These are phyloP conservation scores for Hura crepitans DNA, from an alignment of 441 rosid species.

Conservation along the genomic window DNA sequence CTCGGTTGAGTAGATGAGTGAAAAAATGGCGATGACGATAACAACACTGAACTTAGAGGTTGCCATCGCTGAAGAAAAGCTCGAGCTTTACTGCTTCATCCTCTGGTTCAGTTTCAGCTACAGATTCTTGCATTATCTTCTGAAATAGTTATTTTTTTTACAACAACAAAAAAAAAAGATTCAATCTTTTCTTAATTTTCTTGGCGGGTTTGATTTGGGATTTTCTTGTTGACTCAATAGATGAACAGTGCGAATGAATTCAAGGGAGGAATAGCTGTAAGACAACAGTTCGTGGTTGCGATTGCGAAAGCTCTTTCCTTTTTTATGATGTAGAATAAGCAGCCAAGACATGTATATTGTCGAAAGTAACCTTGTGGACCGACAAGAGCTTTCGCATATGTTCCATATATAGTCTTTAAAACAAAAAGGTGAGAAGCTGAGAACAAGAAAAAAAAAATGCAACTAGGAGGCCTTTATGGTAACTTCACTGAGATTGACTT, in stretches of 20 bases:
- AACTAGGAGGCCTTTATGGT: neutral
- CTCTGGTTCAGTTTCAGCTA: constrained; percentile 45
- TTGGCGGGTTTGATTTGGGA: constrained; percentile 14
- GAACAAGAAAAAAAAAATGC: neutral
- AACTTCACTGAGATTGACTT: constrained; percentile 12
- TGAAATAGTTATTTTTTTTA: constrained; percentile 4
- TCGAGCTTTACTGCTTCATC: constrained; percentile 42
- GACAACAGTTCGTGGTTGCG: neutral
- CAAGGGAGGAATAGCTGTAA: neutral
- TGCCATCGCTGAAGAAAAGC: constrained; percentile 57
- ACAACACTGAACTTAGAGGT: constrained; percentile 39
- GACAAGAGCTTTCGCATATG: neutral
- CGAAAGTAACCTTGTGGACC: constrained; percentile 12
- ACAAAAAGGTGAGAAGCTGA: constrained; percentile 3
- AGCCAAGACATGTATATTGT: neutral
- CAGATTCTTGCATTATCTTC: constrained; percentile 73
- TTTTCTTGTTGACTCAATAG: constrained; percentile 19
- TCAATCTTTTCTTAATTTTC: neutral
- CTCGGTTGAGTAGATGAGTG: constrained; percentile 27
- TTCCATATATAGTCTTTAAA: neutral
- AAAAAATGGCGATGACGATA: constrained; percentile 24
- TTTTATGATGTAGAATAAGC: neutral
- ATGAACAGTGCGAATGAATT: constrained; percentile 2
- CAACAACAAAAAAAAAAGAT: neutral
- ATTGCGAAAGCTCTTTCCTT: neutral